phyloP scores from a whole-genome alignment of 495 filamentous ascomycete genomes.

The Talaromyces ruber region DNA sequence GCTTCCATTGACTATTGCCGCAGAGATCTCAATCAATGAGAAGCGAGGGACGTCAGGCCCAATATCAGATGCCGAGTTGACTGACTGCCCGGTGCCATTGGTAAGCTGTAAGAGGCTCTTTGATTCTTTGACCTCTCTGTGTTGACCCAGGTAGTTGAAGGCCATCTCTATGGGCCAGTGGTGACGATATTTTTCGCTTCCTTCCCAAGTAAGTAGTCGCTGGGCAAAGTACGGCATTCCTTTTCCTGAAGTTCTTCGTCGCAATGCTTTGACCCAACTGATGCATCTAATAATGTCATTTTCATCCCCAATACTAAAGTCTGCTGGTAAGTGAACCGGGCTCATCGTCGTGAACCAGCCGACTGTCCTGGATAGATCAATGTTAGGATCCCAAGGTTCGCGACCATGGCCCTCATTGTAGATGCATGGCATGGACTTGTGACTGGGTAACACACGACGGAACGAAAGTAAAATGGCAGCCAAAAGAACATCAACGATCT shows the following conservation, averaged over 20 bases:
- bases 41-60: conserved; percentile 12
- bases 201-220: conserved; percentile 38
- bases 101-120: conserved; percentile 17
- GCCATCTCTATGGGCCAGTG: conserved; percentile 21
- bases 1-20: conserved; percentile 39
- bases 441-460: conserved; percentile 25
- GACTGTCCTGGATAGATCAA: conserved; percentile 38
- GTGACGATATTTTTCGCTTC: conserved; percentile 27
- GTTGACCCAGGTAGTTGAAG: conserved; percentile 38
- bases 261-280: conserved; percentile 34
- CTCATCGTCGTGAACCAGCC: conserved; percentile 45
- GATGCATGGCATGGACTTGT: conserved; percentile 35
- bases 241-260: conserved; percentile 34
- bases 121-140: conserved; percentile 27
- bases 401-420: conserved; percentile 40
- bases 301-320: conserved; percentile 3
- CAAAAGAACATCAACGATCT: conserved; percentile 31
- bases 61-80: conserved; percentile 7
- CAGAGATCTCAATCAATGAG: conserved; percentile 41
- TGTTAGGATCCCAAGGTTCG: conserved; percentile 21
- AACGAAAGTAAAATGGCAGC: conserved; percentile 32
- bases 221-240: conserved; percentile 42
- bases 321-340: conserved; percentile 16
- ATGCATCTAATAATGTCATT: neutral
- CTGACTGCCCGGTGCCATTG: conserved; percentile 6